Base-by-base conservation (phyloP, 306 rosid species). In the Cucurbita ficifolia region DNA sequence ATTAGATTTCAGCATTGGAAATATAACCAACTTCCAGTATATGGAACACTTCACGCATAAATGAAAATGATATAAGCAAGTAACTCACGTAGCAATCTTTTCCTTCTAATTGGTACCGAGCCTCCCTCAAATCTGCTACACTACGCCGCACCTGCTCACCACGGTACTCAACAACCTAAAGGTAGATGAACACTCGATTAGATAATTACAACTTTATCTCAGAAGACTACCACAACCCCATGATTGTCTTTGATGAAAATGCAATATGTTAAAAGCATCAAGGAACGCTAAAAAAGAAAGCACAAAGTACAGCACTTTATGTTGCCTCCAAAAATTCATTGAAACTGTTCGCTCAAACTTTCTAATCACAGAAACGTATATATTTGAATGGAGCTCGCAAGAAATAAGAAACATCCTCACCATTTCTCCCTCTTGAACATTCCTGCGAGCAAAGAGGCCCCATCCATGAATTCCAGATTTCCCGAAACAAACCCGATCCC, bases 391-490 rank as follows among this genome's bases (percentile, higher is more conserved):
- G 77, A 43, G 18, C 63, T 73, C n/a, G 24, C 9, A 55, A 68
- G 49, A 52, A 21, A 62, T 63, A 11, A 60, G 19, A 5, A 33
- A 67, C 46, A 64, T 73, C 14, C 42, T 63, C 84, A 94, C 99
- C 97, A 94, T 94, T 73, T 94, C 97, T 77, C 99, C 99, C 85
- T 91, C 99, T 84, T 89, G 95, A 72, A 94, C 80, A 84, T 89
- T 84, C 73, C 80, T 84, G 21, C 97, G 88, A 10, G 99, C 97
- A 89, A 94, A 94, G 76, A 94, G 95, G 68, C 99, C 99, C 99
- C 99, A 94, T 83, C 99, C 97, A 86, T 94, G 99, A 84, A 94
- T 94, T 38, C 97, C 96, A 22, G 99, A 94, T 81, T 91, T 94
- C 72, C 99, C 97, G n/a, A 86, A 91, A 91, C 97, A 85, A 77